A percentile compares a stretch with the other conserved stretches of the same genome.
These are phyloP conservation scores for Ananas comosus DNA, from an alignment of 176 grass and related monocot genomes.

Conservation along the genomic window DNA sequence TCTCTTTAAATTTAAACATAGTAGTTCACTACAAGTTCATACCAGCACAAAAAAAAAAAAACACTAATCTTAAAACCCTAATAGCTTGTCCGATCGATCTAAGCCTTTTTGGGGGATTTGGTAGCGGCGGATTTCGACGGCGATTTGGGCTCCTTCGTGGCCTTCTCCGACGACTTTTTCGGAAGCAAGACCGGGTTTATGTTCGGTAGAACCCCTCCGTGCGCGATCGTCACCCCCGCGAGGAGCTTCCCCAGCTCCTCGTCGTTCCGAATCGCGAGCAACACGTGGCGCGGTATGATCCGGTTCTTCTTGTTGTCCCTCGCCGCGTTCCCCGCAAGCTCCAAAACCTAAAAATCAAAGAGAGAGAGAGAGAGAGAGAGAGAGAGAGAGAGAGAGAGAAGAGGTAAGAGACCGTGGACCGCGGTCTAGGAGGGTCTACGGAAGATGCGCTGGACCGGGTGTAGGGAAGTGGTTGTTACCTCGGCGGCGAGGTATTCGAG, in stretches of 20 bases:
- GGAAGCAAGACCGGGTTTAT: constrained; percentile 37
- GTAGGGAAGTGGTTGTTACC: no score
- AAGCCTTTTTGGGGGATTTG: constrained; percentile 20
- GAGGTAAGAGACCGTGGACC: no score
- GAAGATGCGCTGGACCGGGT: no score
- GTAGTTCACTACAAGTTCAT: no score
- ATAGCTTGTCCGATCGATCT: no score
- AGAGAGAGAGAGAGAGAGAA: no score
- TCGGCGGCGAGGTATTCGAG: background rate
- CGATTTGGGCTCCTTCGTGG: background rate
- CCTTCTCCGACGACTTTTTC: constrained; percentile 34
- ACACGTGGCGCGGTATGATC: constrained; percentile 34
- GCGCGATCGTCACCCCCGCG: constrained; percentile 7
- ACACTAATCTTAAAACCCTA: no score
- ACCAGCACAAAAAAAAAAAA: no score
- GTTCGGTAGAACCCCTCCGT: constrained; percentile 20
- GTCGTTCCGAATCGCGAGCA: constrained; percentile 41
- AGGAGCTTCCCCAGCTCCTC: constrained; percentile 38
- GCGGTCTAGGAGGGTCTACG: no score
- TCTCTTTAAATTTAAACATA: no score
- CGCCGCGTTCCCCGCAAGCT: constrained; percentile 39
- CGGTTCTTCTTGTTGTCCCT: constrained; percentile 39
- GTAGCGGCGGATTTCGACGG: background rate
- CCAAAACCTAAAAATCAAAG: constrained; percentile 17
- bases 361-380: no score